phyloP scores from a whole-genome alignment of 1,284 basidiomycete genomes.

The Hemileia vastatrix region DNA sequence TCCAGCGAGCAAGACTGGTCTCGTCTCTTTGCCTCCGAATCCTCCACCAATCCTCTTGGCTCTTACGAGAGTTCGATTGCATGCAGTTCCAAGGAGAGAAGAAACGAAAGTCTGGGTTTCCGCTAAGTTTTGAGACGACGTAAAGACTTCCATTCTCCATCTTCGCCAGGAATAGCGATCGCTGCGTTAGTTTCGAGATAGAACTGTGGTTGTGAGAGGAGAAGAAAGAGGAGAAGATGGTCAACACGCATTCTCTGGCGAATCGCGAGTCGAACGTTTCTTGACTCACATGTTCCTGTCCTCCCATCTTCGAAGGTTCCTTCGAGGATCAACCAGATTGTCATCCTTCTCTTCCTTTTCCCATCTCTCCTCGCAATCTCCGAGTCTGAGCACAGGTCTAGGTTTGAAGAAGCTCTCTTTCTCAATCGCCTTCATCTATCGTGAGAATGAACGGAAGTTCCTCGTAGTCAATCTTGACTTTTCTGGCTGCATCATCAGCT shows the following conservation, averaged over 20 bases:
- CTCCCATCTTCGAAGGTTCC: conserved; percentile 41
- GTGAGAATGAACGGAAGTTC: conserved; percentile 43
- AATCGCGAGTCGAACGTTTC: no score
- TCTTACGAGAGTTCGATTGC: conserved; percentile 40
- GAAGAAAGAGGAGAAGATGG: no score
- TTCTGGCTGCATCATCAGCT: conserved; percentile 42
- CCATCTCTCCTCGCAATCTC: conserved; percentile 28
- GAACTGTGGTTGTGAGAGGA: conserved; percentile 23
- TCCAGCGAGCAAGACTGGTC: conserved; percentile 30
- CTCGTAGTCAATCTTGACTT: conserved; percentile 44
- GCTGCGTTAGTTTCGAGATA: conserved; percentile 43
- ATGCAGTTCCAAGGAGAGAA: conserved; percentile 41
- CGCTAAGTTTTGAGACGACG: conserved; percentile 43
- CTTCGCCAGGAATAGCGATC: conserved; percentile 43
- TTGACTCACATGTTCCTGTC: conserved; percentile 41
- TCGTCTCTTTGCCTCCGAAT: conserved; percentile 44
- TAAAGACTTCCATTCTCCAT: conserved; percentile 44
- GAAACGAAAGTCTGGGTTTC: conserved; percentile 45
- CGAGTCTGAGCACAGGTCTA: conserved; percentile 33
- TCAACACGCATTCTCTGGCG: no score
- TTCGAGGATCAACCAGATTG: no score
- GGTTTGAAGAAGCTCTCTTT: conserved; percentile 34
- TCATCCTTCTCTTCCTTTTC: conserved; percentile 29
- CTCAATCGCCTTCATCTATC: conserved; percentile 42
- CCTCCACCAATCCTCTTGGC: conserved; percentile 45